Percentiles rank a stretch among this genome's conserved stretches.
These are phyloP conservation scores for Neofusicoccum kwambonambiense DNA, from an alignment of 2,329 filamentous ascomycete genomes.

Conservation along the genomic window DNA sequence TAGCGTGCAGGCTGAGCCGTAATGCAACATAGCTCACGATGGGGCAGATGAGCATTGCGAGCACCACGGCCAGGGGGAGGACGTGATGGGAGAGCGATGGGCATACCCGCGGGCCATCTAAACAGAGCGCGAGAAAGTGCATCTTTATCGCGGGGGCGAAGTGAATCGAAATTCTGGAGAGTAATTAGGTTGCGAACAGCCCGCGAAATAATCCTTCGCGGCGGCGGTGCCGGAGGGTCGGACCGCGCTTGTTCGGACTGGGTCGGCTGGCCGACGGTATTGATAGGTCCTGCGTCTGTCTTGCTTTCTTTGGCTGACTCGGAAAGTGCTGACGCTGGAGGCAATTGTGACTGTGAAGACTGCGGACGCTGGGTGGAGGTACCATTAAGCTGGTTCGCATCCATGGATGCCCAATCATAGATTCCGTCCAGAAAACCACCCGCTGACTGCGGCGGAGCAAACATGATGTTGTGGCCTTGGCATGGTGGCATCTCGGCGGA, in stretches of 20 bases:
- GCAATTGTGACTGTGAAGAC: constrained; percentile 18
- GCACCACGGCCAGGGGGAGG: constrained; percentile 53
- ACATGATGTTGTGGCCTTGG: constrained; percentile 28
- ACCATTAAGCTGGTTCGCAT: neutral
- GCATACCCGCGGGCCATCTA: constrained; percentile 33
- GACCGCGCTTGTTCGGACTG: constrained; percentile 24
- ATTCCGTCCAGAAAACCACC: constrained; percentile 38
- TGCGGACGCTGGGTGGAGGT: constrained; percentile 16
- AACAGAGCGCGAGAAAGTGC: constrained; percentile 28
- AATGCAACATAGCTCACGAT: constrained; percentile 68
- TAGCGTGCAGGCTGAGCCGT: constrained; percentile 80
- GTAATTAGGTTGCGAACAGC: constrained; percentile 59
- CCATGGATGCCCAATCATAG: constrained; percentile 33
- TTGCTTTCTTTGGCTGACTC: constrained; percentile 53
- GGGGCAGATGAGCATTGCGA: constrained; percentile 35
- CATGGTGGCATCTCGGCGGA: constrained; percentile 2
- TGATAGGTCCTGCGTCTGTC: constrained; percentile 43
- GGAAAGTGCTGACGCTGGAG: constrained; percentile 31
- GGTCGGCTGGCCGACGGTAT: neutral
- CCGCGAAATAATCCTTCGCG: constrained; percentile 45
- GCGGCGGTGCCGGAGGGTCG: constrained; percentile 31
- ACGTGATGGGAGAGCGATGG: constrained; percentile 36
- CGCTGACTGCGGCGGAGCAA: constrained; percentile 32
- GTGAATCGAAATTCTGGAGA: constrained; percentile 52
- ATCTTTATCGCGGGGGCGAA: constrained; percentile 25